Evolutionary conservation across 345 rosid species (phyloP).

Genomic region (Arabis hirsuta): DNA sequence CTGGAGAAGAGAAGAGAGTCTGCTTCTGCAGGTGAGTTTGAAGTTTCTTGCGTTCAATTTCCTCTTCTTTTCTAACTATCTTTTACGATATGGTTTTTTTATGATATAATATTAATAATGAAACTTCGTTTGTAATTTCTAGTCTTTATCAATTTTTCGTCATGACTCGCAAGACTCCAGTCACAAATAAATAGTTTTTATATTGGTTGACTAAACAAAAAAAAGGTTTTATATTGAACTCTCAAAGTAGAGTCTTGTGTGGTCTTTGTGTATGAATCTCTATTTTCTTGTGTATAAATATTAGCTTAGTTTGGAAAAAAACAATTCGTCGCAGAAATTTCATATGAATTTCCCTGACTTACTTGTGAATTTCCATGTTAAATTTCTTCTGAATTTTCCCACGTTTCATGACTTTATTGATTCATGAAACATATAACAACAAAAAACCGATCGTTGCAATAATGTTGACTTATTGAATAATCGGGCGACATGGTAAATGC

Average conservation of each 20-base stretch:
- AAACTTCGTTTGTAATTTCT: constrained; percentile 39
- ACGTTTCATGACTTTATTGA: background rate
- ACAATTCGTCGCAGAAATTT: constrained; percentile 11
- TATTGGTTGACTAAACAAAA: constrained; percentile 16
- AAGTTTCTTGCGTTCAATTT: constrained; percentile 20
- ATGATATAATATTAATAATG: constrained; percentile 1
- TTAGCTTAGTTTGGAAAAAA: constrained; percentile 4
- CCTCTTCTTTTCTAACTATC: constrained; percentile 2
- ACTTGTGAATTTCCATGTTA: too few species aligned
- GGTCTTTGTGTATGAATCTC: background rate
- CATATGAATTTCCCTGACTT: constrained; percentile 7
- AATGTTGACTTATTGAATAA: background rate
- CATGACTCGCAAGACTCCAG: constrained; percentile 18
- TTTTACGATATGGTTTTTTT: background rate
- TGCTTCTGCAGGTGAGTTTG: constrained; percentile 14
- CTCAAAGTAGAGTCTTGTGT: background rate
- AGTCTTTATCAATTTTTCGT: constrained; percentile 19
- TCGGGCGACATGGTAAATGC: background rate
- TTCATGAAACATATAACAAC: constrained; percentile 4
- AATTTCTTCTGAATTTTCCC: background rate
- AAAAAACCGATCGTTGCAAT: background rate
- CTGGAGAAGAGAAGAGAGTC: constrained; percentile 24
- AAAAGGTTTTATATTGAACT: background rate
- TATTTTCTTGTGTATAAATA: background rate
- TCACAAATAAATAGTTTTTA: constrained; percentile 21